Base-by-base conservation (phyloP, 306 rosid genomes). In the Trifolium fragiferum region DNA sequence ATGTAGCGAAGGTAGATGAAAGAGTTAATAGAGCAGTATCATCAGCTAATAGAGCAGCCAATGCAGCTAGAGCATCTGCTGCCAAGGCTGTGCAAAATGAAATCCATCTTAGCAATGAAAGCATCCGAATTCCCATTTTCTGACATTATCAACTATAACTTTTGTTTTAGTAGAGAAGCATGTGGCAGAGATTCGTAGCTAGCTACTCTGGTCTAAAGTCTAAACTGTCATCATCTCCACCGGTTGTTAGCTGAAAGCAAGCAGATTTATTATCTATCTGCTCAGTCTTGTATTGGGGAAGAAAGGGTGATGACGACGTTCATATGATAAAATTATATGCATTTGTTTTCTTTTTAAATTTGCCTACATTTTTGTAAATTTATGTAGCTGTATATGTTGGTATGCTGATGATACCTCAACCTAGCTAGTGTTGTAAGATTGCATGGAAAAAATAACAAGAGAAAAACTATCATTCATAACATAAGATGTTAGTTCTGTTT, bases 1-100 rank as follows among this genome's bases (percentile, higher is more conserved):
- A 90, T 50, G 97, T 92, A 69, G 88, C 89, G 16, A 95, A 90
- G 87, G 99, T 95, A 68, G 99, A 95, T 44, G 99, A 95, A 82
- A 85, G 99, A 80, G 99, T 95, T 66, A 95, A 87, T 81, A 86
- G 96, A 83, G 90, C 98, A 19, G 97, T 92, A 61, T 80, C 90
- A 6, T 93, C 96, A 4, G 97, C 99, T 9, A 95, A 95, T 77
- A 89, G 90, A 80, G 92, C 98, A 21, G 99, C 98, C 57, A 95
- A 92, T 80, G 98, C 98, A 59, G 99, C 97, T 64, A 89, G 97
- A 85, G 93, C 92, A 65, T 96, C 97, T 30, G 92, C 99, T 2
- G 89, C 89, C 67, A 95, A 92, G 80, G 98, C 99, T 44, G 99
- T 85, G 46, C 97, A 92, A 74, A 90, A 84, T 76, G 97, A 87